phyloP scores from a whole-genome alignment of 1,284 basidiomycete genomes.

The Uromyces viciae-fabae region DNA sequence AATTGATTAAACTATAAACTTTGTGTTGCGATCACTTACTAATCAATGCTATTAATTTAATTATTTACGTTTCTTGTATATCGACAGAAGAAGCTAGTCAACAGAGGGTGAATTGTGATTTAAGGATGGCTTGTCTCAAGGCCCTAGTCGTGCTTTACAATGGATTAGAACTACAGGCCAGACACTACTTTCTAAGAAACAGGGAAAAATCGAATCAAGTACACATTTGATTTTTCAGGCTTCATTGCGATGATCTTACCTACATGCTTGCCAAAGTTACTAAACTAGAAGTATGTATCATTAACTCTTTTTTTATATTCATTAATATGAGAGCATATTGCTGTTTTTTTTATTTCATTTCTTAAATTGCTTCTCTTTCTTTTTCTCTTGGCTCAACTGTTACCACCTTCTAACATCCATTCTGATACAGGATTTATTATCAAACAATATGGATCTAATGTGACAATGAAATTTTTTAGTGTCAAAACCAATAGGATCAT shows the following conservation, averaged over 20 bases:
- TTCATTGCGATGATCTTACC: too few relatives aligned
- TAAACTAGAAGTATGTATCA: too few relatives aligned
- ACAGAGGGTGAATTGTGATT: constrained; percentile 74
- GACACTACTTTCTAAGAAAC: constrained; percentile 57
- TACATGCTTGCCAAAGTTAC: too few relatives aligned
- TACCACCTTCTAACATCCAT: constrained; percentile 55
- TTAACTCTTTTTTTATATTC: too few relatives aligned
- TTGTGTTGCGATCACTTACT: background rate
- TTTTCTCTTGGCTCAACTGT: too few relatives aligned
- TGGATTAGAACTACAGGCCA: constrained; percentile 65
- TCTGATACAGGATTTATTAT: constrained; percentile 38
- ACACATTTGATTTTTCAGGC: constrained; percentile 21
- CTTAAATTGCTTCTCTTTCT: too few relatives aligned
- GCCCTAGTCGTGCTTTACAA: constrained; percentile 73
- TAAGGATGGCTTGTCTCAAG: constrained; percentile 69
- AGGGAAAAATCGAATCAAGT: background rate
- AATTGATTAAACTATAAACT: too few relatives aligned
- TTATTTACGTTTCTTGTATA: constrained; percentile 5
- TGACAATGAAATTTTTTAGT: constrained; percentile 34
- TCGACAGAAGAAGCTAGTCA: constrained; percentile 58
- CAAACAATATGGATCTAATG: constrained; percentile 38
- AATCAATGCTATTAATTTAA: background rate
- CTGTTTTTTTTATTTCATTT: too few relatives aligned
- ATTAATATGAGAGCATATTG: too few relatives aligned
- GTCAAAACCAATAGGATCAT: constrained; percentile 44